Evolutionary conservation across 345 rosid genomes (phyloP), one percentile per base, ranked within the genome.

Genomic region (Linum usitatissimum): DNA sequence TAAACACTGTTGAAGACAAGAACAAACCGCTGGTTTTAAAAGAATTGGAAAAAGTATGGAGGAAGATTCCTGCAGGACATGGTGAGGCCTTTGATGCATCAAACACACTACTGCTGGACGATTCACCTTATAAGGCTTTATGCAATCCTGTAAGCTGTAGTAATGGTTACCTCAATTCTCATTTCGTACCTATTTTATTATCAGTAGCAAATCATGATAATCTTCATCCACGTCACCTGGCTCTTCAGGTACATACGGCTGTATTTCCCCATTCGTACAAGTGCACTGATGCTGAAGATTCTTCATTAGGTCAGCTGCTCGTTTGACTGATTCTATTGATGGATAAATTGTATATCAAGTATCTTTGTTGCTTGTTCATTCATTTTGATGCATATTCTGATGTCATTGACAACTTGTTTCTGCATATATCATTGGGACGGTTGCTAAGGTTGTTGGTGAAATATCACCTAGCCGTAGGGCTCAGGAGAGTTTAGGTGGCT

Each of bases 201-300:
- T 36, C 10, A 9, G 9, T 3, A 30, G 56, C 18, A 12, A 21
- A 14, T 62, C 14, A 19, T 62, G n/a, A 17, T 55, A 40, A 15
- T 61, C 6, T 64, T 9, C 14, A 55, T 59, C 23, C 51, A 8
- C 62, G 57, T 63, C 45, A 49, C 59, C 63, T 70, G 8, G 53
- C 64, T 73, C 49, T 77, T 14, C 56, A 92, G 98, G 81, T 74
- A 19, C 67, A 89, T 66, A 89, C 86, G 65, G 93, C 83, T 59
- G 68, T 89, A 67, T 92, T 92, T 75, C 98, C 98, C 18, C 61
- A n/a, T 63, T 60, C 93, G 0, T 92, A 84, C 59, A 9, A 31
- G 48, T 69, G 80, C 78, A 75, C 20, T 48, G 59, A 84, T 64
- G 3, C 17, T 1, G 15, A 54, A 55, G 96, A 92, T 76, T 68